Base-by-base conservation (phyloP, 2,329 filamentous ascomycete species). In the Nemania abortiva region DNA sequence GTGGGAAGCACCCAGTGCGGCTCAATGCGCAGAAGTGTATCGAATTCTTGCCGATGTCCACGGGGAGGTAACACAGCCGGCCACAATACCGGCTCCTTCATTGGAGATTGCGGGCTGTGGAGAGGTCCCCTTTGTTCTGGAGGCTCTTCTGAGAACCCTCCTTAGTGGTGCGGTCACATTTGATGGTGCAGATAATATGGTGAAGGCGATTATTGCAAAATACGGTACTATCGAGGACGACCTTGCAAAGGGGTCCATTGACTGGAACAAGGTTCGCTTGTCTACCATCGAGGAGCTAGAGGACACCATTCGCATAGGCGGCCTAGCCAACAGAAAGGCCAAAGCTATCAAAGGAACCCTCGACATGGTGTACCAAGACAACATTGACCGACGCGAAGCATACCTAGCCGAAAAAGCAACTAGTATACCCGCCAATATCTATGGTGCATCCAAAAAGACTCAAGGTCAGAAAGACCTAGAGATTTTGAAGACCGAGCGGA, bases 281-380 rank as follows among this genome's bases (percentile, higher is more conserved):
- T 88, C 90, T 1, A 79, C 87, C 0, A 77, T 87, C 4, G 82
- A 86, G 47, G 87, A 91, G 6, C 83, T 96, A n/a, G 88, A 87
- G 54, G 82, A 90, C 59, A 88, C 91, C 0, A 94, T 96, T 75
- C 89, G 89, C 73, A 81, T 82, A 7, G 92, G 92, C 10, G 94
- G 94, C 0, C 82, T 95, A 1, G 91, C 89, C 2, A 86, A 87
- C n/a, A 84, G 85, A 18, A 96, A 95, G 79, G 90, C 89, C 68
- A 90, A 86, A 61, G 85, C 90, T 72, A 93, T 97, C 75, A 94
- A 95, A 77, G 80, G 81, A 18, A 93, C 93, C 42, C 83, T 97
- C 9, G 87, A 93, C 60, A 88, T 90, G 79, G 91, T 94, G 0
- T 89, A 91, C 75, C 82, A 89, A 53, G 89, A 93, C 73, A 93